phyloP scores from a whole-genome alignment of 1,139 yeast species.

The Magnusiomyces tetraspermus region DNA sequence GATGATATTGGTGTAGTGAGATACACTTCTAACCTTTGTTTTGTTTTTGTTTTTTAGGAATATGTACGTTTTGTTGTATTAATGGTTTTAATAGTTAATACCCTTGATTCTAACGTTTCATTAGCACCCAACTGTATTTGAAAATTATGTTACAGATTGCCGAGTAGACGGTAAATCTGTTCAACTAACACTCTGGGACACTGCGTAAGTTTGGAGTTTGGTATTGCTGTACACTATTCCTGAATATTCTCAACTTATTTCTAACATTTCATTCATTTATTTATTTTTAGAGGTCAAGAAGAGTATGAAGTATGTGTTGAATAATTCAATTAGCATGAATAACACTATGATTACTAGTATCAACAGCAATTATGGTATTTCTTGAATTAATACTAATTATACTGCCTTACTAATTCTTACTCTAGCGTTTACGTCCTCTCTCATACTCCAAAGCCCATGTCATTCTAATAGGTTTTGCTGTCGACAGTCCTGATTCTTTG shows the following conservation, averaged over 20 bases:
- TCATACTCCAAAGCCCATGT: slow-evolving; percentile 63
- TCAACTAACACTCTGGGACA: slow-evolving; percentile 87
- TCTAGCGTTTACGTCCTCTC: slow-evolving; percentile 48
- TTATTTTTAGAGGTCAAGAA: slow-evolving; percentile 79
- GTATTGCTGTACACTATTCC: background rate
- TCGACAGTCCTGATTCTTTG: slow-evolving; percentile 55
- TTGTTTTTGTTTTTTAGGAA: slow-evolving; percentile 12
- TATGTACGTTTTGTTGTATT: too few relatives aligned
- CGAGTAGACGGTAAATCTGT: slow-evolving; percentile 88
- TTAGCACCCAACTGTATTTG: slow-evolving; percentile 91
- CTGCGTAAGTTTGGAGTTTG: slow-evolving; percentile 42
- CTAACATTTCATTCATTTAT: background rate
- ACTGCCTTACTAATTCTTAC: too few relatives aligned
- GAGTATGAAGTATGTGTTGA: slow-evolving; percentile 40
- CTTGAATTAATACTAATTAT: too few relatives aligned
- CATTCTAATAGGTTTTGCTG: slow-evolving; percentile 57
- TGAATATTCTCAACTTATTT: background rate
- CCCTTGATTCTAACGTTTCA: too few relatives aligned
- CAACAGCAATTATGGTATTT: background rate
- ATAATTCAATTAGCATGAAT: too few relatives aligned
- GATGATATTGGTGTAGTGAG: too few relatives aligned
- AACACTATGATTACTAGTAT: too few relatives aligned
- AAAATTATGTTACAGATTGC: slow-evolving; percentile 88
- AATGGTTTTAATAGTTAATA: too few relatives aligned
- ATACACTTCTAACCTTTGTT: too few relatives aligned